Evolutionary conservation across 2,329 filamentous ascomycete species (phyloP), one percentile per base, ranked within the genome.

Genomic region (Chrysosporium queenslandicum): DNA sequence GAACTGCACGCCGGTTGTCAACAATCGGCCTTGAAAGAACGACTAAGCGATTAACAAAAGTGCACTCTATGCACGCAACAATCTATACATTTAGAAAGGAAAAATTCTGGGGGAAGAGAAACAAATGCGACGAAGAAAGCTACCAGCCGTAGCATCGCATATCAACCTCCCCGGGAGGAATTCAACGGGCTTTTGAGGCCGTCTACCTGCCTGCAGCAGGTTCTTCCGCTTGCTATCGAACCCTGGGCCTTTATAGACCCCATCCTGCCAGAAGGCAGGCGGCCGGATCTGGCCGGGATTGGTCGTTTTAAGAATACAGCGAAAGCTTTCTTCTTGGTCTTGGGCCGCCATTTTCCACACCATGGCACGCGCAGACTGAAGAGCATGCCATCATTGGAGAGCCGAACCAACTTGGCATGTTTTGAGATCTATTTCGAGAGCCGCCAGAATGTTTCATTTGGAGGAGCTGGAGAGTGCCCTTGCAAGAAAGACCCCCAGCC

Each of bases 1-100:
- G n/a, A 14, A 41, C 6, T 32, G 9, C 23, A 41, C 27, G 27
- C 47, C n/a, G 47, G 42, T 41, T 41, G 47, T 49, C 47, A 50
- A 50, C 47, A 50, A 41, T 50, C 47, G 16, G 27, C 23, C 3
- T 8, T 41, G n/a, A 50, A 42, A 50, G 47, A 42, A 41, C 47
- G 47, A 50, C 47, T 50, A 50, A 50, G 47, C 36, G 25, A 41
- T 34, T 14, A 41, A 50, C 6, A 50, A 34, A 16, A 42, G 23
- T 41, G 47, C 36, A 30, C 16, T 42, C 18, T 39, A 11, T 48
- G 46, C 32, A n/a, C 29, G 4, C 21, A 29, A 25, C 6, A 47
- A 25, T 37, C 27, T 29, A 29, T 29, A 39, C 46, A 46, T 20
- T 32, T 16, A 12, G 29, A 46, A 46, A 18, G 45, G 21, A 27